These are phyloP conservation scores for Zizania latifolia DNA, from an alignment of 176 grass and related monocot species.

Conservation along the genomic window DNA sequence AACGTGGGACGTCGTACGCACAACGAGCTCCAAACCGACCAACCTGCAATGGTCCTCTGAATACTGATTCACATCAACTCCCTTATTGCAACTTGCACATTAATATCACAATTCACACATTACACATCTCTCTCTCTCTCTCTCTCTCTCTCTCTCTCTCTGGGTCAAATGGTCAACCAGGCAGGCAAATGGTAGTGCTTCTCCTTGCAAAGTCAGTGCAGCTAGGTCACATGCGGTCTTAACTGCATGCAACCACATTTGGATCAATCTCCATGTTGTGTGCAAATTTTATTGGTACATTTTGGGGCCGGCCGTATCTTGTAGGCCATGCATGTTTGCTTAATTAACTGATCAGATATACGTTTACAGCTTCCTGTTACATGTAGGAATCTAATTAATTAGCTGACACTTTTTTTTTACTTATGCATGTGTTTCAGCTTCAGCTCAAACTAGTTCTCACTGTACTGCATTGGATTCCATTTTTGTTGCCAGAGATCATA, in stretches of 20 bases:
- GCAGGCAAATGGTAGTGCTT: too few relatives aligned
- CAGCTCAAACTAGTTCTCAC: neutral
- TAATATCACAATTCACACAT: neutral
- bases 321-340: neutral
- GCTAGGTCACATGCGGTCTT: conserved; percentile 31
- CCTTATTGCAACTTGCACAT: conserved; percentile 10
- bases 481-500: neutral
- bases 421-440: neutral
- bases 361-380: neutral
- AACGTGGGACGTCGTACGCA: conserved; percentile 49
- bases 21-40: conserved; percentile 43
- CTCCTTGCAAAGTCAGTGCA: conserved; percentile 16
- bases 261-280: neutral
- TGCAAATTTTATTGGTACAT: neutral
- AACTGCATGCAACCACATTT: neutral
- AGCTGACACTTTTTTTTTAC: neutral
- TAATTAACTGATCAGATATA: too few relatives aligned
- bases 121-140: too few relatives aligned
- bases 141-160: too few relatives aligned
- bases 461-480: neutral
- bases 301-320: conserved; percentile 1
- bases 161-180: conserved; percentile 12
- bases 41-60: conserved; percentile 27
- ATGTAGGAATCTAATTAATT: neutral
- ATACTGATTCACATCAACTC: neutral